Base-by-base conservation (phyloP, 805 yeast genomes). In the Alloascoidea africana region DNA sequence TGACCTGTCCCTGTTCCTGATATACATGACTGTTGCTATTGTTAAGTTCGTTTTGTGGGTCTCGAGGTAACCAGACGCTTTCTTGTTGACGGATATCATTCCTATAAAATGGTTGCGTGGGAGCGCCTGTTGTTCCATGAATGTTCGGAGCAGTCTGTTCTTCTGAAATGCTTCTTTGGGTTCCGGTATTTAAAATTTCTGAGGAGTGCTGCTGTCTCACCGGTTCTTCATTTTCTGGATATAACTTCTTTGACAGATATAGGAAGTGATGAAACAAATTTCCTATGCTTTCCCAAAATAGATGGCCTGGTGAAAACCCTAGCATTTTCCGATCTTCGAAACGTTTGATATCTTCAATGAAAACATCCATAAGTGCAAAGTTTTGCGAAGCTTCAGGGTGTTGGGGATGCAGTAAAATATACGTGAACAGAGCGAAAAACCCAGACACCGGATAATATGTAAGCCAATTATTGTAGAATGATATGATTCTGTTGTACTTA, bases 311-410 rank as follows among this genome's bases (percentile, higher is more conserved):
- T 8, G 8, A 8, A 23, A 23, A 8, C 8, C 30, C 30, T 8
- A 23, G n/a, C 8, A 23, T 8, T 23, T 23, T 23, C n/a, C 13
- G 8, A 23, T 23, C 30, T 23, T 8, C 8, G n/a, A 23, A 23
- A n/a, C n/a, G n/a, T n/a, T n/a, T n/a, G n/a, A n/a, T n/a, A 23
- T 23, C 30, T 8, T 23, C n/a, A 23, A 23, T 23, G 30, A 23
- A 23, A 23, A 23, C 13, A 8, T 23, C n/a, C 30, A 23, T 23
- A 8, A 23, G 8, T 23, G 8, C 30, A 8, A 23, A 23, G n/a
- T 23, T 23, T 23, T 23, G 8, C n/a, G 30, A 23, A 23, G 30
- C 30, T 8, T 23, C 30, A 23, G 30, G 30, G n/a, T 23, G 30
- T 23, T 23, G 30, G n/a, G 30, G 30, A 23, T 23, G 30, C 13